These are phyloP conservation scores for Rhinocladiella mackenziei DNA, from an alignment of 2,329 filamentous ascomycete genomes.

Conservation along the genomic window DNA sequence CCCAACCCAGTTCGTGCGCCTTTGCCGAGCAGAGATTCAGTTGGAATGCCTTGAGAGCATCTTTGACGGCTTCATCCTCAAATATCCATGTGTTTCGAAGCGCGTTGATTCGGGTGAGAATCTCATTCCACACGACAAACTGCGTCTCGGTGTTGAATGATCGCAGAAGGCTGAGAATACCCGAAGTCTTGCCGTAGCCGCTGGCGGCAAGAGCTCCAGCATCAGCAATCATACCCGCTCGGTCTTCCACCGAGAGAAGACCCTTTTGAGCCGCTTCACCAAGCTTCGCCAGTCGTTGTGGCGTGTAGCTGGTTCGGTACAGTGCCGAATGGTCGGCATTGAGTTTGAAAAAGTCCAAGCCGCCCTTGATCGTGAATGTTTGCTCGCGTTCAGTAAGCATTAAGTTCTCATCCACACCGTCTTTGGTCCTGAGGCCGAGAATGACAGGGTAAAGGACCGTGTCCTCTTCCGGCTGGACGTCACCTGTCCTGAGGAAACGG, in stretches of 20 bases:
- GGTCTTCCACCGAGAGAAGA: slow-evolving; percentile 79
- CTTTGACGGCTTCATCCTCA: slow-evolving; percentile 66
- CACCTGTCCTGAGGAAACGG: slow-evolving; percentile 85
- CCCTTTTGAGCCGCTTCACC: slow-evolving; percentile 79
- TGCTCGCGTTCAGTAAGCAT: slow-evolving; percentile 69
- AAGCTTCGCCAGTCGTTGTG: slow-evolving; percentile 79
- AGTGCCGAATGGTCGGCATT: slow-evolving; percentile 93
- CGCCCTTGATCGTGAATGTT: slow-evolving; percentile 69
- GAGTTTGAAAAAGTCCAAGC: slow-evolving; percentile 85
- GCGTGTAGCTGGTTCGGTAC: slow-evolving; percentile 83
- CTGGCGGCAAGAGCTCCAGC: slow-evolving; percentile 84
- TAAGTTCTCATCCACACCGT: slow-evolving; percentile 73
- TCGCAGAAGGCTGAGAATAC: slow-evolving; percentile 77
- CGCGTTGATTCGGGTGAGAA: slow-evolving; percentile 71
- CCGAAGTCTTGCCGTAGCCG: slow-evolving; percentile 90
- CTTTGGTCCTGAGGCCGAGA: slow-evolving; percentile 75
- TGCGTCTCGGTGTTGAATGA: slow-evolving; percentile 76
- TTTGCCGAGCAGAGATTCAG: slow-evolving; percentile 71
- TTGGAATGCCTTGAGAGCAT: slow-evolving; percentile 80
- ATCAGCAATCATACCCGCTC: slow-evolving; percentile 91
- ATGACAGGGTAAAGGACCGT: slow-evolving; percentile 84
- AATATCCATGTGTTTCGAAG: slow-evolving; percentile 85
- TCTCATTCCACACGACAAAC: slow-evolving; percentile 94
- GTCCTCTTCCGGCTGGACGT: slow-evolving; percentile 91
- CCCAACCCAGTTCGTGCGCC: slow-evolving; percentile 84